A percentile compares a stretch with the other conserved stretches of the same genome.
Evolutionary conservation across 192 early-diverging fungal genomes (phyloP).

Genomic region (Entrophospora sp.): DNA sequence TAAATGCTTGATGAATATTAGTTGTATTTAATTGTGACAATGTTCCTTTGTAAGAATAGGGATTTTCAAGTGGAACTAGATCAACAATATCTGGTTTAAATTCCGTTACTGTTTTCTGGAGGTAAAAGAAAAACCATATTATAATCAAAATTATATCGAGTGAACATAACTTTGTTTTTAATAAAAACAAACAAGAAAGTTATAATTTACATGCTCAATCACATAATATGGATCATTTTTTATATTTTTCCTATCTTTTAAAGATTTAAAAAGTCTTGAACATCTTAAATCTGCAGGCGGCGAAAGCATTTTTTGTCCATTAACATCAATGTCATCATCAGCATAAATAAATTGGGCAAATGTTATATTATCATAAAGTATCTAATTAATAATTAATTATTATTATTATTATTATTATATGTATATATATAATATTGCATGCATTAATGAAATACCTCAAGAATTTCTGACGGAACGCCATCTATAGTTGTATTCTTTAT

Average conservation of each 20-base stretch:
- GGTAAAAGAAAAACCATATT: neutral
- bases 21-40: constrained; percentile 11
- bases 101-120: constrained; percentile 12
- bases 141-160: no score
- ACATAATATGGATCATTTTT: constrained; percentile 33
- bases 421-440: no score
- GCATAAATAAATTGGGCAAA: constrained; percentile 46
- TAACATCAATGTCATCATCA: constrained; percentile 41
- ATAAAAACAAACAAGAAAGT: no score
- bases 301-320: constrained; percentile 25
- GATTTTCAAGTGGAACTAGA: constrained; percentile 12
- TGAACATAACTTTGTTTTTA: no score
- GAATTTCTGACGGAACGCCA: constrained; percentile 54
- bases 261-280: neutral
- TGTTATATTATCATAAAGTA: constrained; percentile 54
- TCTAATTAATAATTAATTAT: constrained; percentile 18
- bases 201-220: constrained; percentile 36
- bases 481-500: constrained; percentile 64
- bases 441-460: no score
- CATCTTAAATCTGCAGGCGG: neutral
- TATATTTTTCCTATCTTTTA: constrained; percentile 20
- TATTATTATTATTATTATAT: neutral
- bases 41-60: constrained; percentile 18
- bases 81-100: constrained; percentile 6
- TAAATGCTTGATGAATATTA: constrained; percentile 25